phyloP scores from a whole-genome alignment of 1,284 basidiomycete genomes.

The Fistulinella cinereoalba region DNA sequence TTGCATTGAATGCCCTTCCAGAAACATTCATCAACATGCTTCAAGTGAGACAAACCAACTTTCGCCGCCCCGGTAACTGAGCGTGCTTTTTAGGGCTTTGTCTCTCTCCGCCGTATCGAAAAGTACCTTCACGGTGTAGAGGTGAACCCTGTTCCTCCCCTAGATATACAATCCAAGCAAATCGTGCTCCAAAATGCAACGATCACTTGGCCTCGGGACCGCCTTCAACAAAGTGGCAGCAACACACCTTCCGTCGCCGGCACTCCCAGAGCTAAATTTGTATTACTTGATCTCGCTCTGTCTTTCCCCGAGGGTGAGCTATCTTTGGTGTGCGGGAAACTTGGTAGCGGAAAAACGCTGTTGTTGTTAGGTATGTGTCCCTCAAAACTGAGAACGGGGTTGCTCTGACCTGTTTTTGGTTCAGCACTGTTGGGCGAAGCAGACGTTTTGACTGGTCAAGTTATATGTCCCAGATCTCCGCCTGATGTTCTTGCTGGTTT shows the following conservation, averaged over 20 bases:
- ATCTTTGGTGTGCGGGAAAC: conserved; percentile 79
- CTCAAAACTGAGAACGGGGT: too few species aligned
- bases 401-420: conserved; percentile 13
- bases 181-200: conserved; percentile 83
- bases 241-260: conserved; percentile 55
- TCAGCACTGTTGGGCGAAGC: conserved; percentile 86
- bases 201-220: conserved; percentile 85
- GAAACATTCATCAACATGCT: conserved; percentile 88
- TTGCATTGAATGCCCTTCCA: conserved; percentile 80
- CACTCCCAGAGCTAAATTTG: conserved; percentile 77
- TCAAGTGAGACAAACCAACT: conserved; percentile 45
- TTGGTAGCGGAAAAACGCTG: conserved; percentile 82
- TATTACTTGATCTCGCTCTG: conserved; percentile 76
- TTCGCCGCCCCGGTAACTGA: not conserved
- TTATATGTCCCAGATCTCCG: conserved; percentile 79
- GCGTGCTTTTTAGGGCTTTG: conserved; percentile 54
- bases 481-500: conserved; percentile 71
- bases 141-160: conserved; percentile 57
- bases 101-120: conserved; percentile 88
- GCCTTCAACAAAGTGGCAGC: conserved; percentile 43
- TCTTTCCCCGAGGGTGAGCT: conserved; percentile 78
- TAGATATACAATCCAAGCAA: conserved; percentile 52
- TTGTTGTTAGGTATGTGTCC: conserved; percentile 57
- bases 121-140: conserved; percentile 80
- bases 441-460: conserved; percentile 77